These are phyloP conservation scores for Fusarium mexicanum DNA, from an alignment of 2,329 filamentous ascomycete genomes.

Conservation along the genomic window DNA sequence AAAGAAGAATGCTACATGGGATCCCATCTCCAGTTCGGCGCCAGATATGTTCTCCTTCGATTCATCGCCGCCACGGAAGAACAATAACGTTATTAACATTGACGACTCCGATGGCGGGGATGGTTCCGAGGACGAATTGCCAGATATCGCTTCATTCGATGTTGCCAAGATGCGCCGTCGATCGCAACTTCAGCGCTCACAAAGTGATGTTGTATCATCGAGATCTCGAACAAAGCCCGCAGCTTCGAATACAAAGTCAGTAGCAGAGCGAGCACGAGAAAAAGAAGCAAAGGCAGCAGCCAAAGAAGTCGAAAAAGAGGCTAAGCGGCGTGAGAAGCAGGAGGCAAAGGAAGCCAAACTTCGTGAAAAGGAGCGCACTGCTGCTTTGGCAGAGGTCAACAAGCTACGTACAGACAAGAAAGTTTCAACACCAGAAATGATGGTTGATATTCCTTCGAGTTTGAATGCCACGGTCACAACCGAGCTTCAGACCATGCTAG, in stretches of 20 bases:
- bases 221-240: slow-evolving; percentile 30
- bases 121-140: slow-evolving; percentile 59
- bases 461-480: slow-evolving; percentile 59
- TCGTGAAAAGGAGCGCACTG: slow-evolving; percentile 69
- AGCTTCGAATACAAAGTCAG: slow-evolving; percentile 45
- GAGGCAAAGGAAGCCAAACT: slow-evolving; percentile 69
- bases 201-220: slow-evolving; percentile 44
- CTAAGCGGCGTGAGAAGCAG: slow-evolving; percentile 66
- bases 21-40: slow-evolving; percentile 64
- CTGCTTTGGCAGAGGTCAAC: slow-evolving; percentile 77
- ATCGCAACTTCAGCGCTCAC: slow-evolving; percentile 44
- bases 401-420: slow-evolving; percentile 79
- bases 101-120: slow-evolving; percentile 47
- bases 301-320: slow-evolving; percentile 64
- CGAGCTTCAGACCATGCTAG: slow-evolving; percentile 61
- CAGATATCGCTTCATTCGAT: slow-evolving; percentile 56
- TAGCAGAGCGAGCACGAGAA: slow-evolving; percentile 52
- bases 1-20: slow-evolving; percentile 49
- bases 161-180: slow-evolving; percentile 43
- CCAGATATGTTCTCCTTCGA: slow-evolving; percentile 49
- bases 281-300: slow-evolving; percentile 58
- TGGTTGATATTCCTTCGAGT: slow-evolving; percentile 72
- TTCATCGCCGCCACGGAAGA: slow-evolving; percentile 27
- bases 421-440: slow-evolving; percentile 78
- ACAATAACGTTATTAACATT: slow-evolving; percentile 48